A percentile compares a stretch with the other conserved stretches of the same genome.
Conservation (phyloP, 192 early-diverging fungal species). For the Linnemannia elongata region DNA sequence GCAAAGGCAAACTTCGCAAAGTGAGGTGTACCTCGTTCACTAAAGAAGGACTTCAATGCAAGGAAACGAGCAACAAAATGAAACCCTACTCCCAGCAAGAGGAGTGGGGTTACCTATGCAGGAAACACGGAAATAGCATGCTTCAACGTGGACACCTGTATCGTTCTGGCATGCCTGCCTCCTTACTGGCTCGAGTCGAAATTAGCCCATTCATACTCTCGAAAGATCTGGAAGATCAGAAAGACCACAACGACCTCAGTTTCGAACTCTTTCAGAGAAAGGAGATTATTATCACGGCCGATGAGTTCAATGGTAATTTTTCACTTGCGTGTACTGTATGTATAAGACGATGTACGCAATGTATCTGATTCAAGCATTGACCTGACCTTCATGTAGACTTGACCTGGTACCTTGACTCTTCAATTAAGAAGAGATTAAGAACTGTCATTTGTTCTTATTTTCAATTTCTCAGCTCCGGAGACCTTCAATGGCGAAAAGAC, state of each 20-base stretch:
- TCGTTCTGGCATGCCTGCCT: constrained; percentile 31
- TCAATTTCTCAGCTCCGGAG: constrained; percentile 31
- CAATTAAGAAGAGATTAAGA: constrained; percentile 28
- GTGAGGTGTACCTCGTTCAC: constrained; percentile 32
- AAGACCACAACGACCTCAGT: constrained; percentile 22
- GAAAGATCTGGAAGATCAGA: constrained; percentile 17
- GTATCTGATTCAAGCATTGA: constrained; percentile 28
- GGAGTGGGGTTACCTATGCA: constrained; percentile 28
- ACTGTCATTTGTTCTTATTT: constrained; percentile 30
- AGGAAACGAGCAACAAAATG: constrained; percentile 7
- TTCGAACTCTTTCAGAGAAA: constrained; percentile 30
- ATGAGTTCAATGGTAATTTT: constrained; percentile 29
- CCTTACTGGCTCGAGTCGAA: constrained; percentile 31
- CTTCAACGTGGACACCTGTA: constrained; percentile 32
- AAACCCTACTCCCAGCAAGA: constrained; percentile 25
- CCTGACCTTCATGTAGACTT: constrained; percentile 32
- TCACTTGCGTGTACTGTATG: constrained; percentile 24
- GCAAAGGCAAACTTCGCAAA: constrained; percentile 20
- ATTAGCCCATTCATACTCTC: constrained; percentile 16
- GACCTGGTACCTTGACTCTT: constrained; percentile 27
- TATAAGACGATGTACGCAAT: constrained; percentile 17
- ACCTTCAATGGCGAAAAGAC: constrained; percentile 17
- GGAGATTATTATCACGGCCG: constrained; percentile 29
- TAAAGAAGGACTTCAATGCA: constrained; percentile 28
- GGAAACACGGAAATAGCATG: constrained; percentile 23